Percentiles rank a stretch among this genome's conserved stretches.
Evolutionary conservation across 495 filamentous ascomycete species (phyloP).

Genomic region (Stereocaulon alpinum): DNA sequence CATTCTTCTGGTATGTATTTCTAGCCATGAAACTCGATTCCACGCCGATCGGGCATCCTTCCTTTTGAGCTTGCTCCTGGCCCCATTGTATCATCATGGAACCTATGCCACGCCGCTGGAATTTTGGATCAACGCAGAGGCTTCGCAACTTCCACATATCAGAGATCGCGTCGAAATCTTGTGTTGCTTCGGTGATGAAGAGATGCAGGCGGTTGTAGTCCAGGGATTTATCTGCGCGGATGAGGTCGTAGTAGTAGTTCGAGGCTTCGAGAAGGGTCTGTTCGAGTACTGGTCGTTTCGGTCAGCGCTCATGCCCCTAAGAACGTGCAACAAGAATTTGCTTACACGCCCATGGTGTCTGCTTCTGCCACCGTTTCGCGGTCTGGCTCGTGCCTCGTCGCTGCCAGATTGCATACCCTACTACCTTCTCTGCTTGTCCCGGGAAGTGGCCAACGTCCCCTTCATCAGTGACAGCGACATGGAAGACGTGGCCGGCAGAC

Average conservation of each 20-base stretch:
- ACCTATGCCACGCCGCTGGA: background rate
- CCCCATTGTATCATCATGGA: background rate
- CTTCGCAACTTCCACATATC: background rate
- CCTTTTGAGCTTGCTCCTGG: background rate
- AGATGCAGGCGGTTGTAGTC: background rate
- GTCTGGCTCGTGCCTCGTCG: background rate
- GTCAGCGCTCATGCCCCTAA: background rate
- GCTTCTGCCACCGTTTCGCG: background rate
- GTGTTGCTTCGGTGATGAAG: background rate
- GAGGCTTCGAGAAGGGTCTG: background rate
- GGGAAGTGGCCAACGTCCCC: background rate
- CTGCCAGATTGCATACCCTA: constrained; percentile 4
- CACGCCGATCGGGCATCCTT: background rate
- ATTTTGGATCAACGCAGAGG: background rate
- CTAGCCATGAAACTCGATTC: background rate
- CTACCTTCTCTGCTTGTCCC: background rate
- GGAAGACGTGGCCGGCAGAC: background rate
- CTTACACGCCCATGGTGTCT: background rate
- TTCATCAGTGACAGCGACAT: constrained; percentile 6
- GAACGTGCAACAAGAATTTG: too few species aligned
- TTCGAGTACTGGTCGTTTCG: background rate
- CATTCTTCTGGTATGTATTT: background rate
- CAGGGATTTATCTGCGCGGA: background rate
- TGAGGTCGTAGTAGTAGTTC: background rate
- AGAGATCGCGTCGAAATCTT: background rate